Base-by-base conservation (phyloP, 495 filamentous ascomycete genomes). In the Polyplosphaeria fusca region DNA sequence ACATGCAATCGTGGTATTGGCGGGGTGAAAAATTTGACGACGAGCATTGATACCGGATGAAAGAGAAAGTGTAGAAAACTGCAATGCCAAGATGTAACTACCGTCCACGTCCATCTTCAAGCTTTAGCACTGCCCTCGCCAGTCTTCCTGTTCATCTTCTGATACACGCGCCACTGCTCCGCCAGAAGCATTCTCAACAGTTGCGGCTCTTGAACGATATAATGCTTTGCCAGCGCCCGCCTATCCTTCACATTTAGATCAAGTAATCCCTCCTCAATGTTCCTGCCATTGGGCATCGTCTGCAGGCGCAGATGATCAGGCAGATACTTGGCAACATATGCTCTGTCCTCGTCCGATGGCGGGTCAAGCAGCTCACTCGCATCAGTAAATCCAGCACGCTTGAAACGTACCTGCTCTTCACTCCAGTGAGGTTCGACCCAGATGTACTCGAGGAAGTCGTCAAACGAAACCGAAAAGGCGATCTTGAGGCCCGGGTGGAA, bases 121-220 rank as follows among this genome's bases (percentile, higher is more conserved):
- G n/a, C n/a, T n/a, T n/a, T n/a, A n/a, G n/a, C n/a, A n/a, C n/a
- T n/a, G n/a, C n/a, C n/a, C n/a, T n/a, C n/a, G n/a, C n/a, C n/a
- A n/a, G n/a, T n/a, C n/a, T n/a, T n/a, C n/a, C n/a, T n/a, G n/a
- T n/a, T n/a, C n/a, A n/a, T n/a, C n/a, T n/a, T n/a, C n/a, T n/a
- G n/a, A n/a, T 46, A 56, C 22, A 46, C 30, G 35, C 19, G 16
- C 11, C 35, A 57, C n/a, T 58, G 46, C 46, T 51, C 47, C 11
- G 37, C 24, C 46, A 58, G 50, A 5, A 58, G 25, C 47, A 58
- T 38, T 19, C 47, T 44, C 35, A 58, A 37, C 22, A 58, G 23
- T 7, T 25, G 13, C 20, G 46, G 55, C 35, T 58, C 55, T 47
- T 43, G 42, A 19, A 51, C 47, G n/a, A 58, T 30, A 51, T 58